Evolutionary conservation across 257 asterid genomes (phyloP).

Genomic region (Solanum ossicruentum): DNA sequence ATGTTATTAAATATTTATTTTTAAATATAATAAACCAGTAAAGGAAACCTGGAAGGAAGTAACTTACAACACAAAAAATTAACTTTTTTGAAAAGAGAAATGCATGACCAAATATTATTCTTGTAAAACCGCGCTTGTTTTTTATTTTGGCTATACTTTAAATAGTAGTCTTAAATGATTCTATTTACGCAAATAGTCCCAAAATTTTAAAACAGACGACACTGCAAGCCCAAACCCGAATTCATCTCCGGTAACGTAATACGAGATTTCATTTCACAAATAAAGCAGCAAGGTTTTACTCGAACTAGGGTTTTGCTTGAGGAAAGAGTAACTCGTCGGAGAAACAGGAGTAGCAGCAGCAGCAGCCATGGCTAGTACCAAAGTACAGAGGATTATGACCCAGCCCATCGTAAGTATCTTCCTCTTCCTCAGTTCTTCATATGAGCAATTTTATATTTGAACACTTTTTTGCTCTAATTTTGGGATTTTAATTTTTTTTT

Average conservation of each 20-base stretch:
- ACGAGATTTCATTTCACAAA: not conserved
- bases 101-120: not conserved
- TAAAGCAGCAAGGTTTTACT: not conserved
- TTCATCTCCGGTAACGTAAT: not conserved
- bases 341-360: not conserved
- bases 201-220: not conserved
- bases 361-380: slow-evolving; percentile 53
- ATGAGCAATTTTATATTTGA: not conserved
- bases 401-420: slow-evolving; percentile 36
- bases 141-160: not conserved
- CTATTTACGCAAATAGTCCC: not conserved
- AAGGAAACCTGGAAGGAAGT: too few species aligned
- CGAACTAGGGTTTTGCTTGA: not conserved
- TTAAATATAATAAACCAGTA: too few species aligned
- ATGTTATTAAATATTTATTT: too few species aligned
- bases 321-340: not conserved
- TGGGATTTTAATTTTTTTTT: not conserved
- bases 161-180: not conserved
- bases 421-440: not conserved
- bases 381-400: slow-evolving; percentile 62
- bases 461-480: not conserved
- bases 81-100: not conserved
- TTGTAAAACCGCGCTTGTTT: not conserved
- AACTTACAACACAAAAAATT: too few species aligned
- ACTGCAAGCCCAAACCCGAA: not conserved